Conservation (phyloP, 352 stramenopile genomes). For the Globisporangium ultimum region DNA sequence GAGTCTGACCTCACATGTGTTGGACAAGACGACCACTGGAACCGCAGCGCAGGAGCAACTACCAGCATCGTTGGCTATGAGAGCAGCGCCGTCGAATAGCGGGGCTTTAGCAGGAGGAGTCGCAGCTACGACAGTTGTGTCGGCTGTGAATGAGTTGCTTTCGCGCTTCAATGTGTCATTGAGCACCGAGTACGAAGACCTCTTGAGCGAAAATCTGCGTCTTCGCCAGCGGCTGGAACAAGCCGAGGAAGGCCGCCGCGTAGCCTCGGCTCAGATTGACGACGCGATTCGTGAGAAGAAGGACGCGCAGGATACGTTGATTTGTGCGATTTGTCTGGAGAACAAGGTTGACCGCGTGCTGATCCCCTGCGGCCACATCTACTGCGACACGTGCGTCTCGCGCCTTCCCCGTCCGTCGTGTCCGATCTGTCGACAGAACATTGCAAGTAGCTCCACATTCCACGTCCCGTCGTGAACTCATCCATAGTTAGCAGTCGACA, state of each 20-base stretch:
- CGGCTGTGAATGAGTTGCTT: conserved; percentile 76
- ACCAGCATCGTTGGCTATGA: conserved; percentile 12
- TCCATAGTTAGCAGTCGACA: too few species aligned
- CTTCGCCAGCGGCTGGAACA: conserved; percentile 59
- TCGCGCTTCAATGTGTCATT: conserved; percentile 68
- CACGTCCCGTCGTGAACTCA: conserved; percentile 51
- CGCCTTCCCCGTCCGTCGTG: conserved; percentile 61
- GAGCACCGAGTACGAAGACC: conserved; percentile 57
- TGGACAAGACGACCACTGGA: neutral
- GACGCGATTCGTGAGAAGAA: conserved; percentile 68
- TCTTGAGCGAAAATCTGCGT: conserved; percentile 61
- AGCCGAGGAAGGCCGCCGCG: conserved; percentile 56
- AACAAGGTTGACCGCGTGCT: conserved; percentile 79
- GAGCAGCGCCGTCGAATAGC: neutral
- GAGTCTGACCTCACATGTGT: neutral
- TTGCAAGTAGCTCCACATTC: conserved; percentile 58
- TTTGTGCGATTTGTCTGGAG: conserved; percentile 81
- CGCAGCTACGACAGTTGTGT: conserved; percentile 47
- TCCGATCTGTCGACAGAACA: conserved; percentile 65
- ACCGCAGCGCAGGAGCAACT: conserved; percentile 5
- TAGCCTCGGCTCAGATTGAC: conserved; percentile 63
- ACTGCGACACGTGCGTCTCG: conserved; percentile 63
- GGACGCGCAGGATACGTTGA: conserved; percentile 65
- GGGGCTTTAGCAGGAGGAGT: conserved; percentile 6
- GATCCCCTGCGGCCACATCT: conserved; percentile 82